Base-by-base conservation (phyloP, 2,329 filamentous ascomycete genomes). In the Trichoderma cornu-damae region DNA sequence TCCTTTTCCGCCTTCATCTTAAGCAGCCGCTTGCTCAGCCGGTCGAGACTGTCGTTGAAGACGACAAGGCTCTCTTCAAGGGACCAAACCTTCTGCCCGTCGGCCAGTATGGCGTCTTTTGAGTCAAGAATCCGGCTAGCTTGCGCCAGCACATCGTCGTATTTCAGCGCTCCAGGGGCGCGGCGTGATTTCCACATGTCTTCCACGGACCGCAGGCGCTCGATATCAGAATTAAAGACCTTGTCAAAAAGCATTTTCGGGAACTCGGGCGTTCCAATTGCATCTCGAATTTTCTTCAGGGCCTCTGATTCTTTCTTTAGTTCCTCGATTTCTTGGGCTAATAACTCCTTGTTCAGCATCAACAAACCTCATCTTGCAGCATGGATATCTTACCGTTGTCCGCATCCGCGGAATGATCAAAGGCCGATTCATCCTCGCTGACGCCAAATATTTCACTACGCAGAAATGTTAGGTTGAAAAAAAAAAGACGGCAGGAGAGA, bases 111-210 rank as follows among this genome's bases (percentile, higher is more conserved):
- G 0, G 80, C 73, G 5, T 88, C 76, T 48, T 79, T 81, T 2
- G 73, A 66, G 12, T 79, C 77, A 7, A 83, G 71, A 1, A 73
- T 76, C 4, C 72, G 69, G 2, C 74, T 67, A 2, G 82, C 78
- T 52, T 84, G 77, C 18, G 78, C 68, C 46, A 82, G 72, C 1
- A 93, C 69, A 0, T 74, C 70, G 11, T 86, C 79, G 69, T 88
- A 96, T 37, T 87, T 78, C 11, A 97, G 77, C 6, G 89, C 75
- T 64, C 87, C 79, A 0, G 93, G 94, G 1, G 87, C 79, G 61
- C 83, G 83, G 63, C 91, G 83, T 3, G 83, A 85, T 72, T 91
- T 95, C 94, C 94, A 99, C 90, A 97, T 96, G 61, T 95, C 93
- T 67, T 94, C 87, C 83, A 96, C 95, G 12, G 87, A 88, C 38